Evolutionary conservation across 148 eudicot species (phyloP).

Genomic region (Heliamphora exappendiculata): DNA sequence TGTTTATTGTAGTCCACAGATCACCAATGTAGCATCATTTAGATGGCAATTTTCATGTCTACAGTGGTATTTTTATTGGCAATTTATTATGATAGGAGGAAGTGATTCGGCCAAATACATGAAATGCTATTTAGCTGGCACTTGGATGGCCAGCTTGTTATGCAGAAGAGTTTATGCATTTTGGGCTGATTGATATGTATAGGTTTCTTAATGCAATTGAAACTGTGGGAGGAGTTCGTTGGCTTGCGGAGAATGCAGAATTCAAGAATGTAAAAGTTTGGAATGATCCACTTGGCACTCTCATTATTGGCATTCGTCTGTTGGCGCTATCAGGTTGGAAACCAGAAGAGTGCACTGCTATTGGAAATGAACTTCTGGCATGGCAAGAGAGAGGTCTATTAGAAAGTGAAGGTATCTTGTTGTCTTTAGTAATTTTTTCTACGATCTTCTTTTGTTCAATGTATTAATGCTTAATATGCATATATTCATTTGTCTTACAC

Average conservation of each 20-base stretch:
- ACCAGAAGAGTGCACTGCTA: slow-evolving; percentile 63
- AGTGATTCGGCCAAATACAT: neutral
- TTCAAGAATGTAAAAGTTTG: slow-evolving; percentile 51
- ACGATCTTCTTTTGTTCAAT: neutral
- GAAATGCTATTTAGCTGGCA: neutral
- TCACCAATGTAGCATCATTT: neutral
- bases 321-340: slow-evolving; percentile 88
- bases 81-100: neutral
- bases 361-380: slow-evolving; percentile 64
- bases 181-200: slow-evolving; percentile 7
- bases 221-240: slow-evolving; percentile 63
- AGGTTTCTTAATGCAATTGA: slow-evolving; percentile 86
- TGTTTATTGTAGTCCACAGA: neutral
- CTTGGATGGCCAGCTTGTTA: neutral
- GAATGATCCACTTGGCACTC: slow-evolving; percentile 63
- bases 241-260: slow-evolving; percentile 57
- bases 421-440: neutral
- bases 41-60: neutral
- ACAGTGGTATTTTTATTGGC: neutral
- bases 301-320: slow-evolving; percentile 61
- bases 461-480: neutral
- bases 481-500: slow-evolving; percentile 19
- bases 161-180: neutral
- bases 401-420: slow-evolving; percentile 61
- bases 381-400: slow-evolving; percentile 74